These are phyloP conservation scores for Furcasterigmium furcatum DNA, from an alignment of 2,329 filamentous ascomycete genomes.

Conservation along the genomic window DNA sequence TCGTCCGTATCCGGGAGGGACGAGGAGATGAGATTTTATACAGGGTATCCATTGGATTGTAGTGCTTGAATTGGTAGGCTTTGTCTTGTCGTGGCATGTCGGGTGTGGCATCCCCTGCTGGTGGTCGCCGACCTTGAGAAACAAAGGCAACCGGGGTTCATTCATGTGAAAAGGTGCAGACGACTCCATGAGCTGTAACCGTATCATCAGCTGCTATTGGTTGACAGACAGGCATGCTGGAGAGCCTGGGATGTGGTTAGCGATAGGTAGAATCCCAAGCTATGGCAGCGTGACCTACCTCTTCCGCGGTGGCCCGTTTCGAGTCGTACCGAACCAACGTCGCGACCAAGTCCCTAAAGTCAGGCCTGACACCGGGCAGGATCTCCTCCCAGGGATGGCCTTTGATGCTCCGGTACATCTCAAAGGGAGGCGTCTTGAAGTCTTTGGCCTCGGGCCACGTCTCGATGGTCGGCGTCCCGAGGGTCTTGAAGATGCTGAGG, in stretches of 20 bases:
- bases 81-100: no score
- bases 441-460: constrained; percentile 76
- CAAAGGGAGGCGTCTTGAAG: constrained; percentile 78
- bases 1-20: no score
- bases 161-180: no score
- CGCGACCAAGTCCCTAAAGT: constrained; percentile 63
- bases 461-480: constrained; percentile 79
- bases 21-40: no score
- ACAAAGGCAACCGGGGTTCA: no score
- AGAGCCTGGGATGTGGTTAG: constrained; percentile 8
- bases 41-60: no score
- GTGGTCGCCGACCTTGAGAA: no score
- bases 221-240: constrained; percentile 2
- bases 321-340: constrained; percentile 72
- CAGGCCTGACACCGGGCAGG: constrained; percentile 55
- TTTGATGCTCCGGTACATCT: constrained; percentile 79
- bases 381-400: constrained; percentile 66
- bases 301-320: constrained; percentile 60
- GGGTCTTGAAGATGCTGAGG: constrained; percentile 84
- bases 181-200: no score
- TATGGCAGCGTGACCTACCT: constrained; percentile 20
- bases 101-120: no score
- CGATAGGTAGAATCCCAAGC: neutral
- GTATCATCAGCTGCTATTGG: no score
- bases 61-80: no score